A percentile compares a stretch with the other conserved stretches of the same genome.
Evolutionary conservation across 768 basidiomycete species (phyloP).

Genomic region (Serendipita vermifera): DNA sequence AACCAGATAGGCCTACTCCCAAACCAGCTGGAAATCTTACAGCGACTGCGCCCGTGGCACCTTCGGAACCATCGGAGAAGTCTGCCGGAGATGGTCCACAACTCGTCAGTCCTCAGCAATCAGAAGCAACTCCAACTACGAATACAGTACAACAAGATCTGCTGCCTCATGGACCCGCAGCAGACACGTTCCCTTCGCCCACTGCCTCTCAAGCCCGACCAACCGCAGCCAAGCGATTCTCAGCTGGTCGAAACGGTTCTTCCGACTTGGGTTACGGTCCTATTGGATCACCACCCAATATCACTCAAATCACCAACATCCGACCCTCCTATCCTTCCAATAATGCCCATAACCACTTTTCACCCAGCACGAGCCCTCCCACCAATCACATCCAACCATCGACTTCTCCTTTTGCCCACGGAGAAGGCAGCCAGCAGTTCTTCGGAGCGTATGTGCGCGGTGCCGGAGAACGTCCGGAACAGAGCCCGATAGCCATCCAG

Average conservation of each 20-base stretch:
- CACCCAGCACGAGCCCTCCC: constrained; percentile 49
- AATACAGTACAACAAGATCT: too few species aligned
- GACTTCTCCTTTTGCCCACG: constrained; percentile 47
- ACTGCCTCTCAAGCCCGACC: constrained; percentile 32
- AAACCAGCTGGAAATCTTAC: neutral
- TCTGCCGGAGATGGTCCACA: too few species aligned
- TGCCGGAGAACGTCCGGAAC: constrained; percentile 19
- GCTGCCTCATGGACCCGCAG: too few species aligned
- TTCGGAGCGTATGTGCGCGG: constrained; percentile 18
- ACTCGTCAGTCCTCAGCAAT: too few species aligned
- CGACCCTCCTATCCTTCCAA: constrained; percentile 25
- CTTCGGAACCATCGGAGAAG: neutral
- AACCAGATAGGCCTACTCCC: neutral
- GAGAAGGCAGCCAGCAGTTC: constrained; percentile 3
- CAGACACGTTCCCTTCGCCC: neutral
- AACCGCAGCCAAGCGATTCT: constrained; percentile 36
- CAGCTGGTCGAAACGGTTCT: constrained; percentile 26
- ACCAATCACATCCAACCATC: constrained; percentile 23
- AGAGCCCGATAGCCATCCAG: constrained; percentile 11
- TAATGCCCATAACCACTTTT: constrained; percentile 32
- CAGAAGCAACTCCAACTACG: too few species aligned
- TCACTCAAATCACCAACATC: constrained; percentile 19
- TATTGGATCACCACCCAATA: constrained; percentile 64
- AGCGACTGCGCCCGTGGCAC: neutral
- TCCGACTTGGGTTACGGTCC: constrained; percentile 55